Percentiles rank a stretch among this genome's conserved stretches.
Conservation (phyloP, 768 basidiomycete genomes). For the Rhodotorula paludigena region DNA sequence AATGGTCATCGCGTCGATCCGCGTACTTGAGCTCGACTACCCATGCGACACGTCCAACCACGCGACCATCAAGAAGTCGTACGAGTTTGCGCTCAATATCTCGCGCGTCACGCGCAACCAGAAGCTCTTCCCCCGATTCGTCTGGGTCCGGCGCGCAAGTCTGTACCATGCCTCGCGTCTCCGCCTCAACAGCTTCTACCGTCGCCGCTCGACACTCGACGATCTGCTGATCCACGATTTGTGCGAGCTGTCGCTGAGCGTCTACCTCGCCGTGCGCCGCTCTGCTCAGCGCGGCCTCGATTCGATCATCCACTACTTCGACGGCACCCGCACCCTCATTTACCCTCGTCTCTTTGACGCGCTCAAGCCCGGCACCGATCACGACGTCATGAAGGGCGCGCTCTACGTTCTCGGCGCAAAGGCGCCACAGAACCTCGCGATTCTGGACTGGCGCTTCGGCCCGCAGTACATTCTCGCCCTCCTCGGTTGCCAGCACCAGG, state of each 20-base stretch:
- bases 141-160: conserved; percentile 42
- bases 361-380: conserved; percentile 60
- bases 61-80: conserved; percentile 46
- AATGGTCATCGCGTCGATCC: conserved; percentile 64
- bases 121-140: conserved; percentile 64
- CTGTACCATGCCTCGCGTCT: conserved; percentile 41
- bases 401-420: conserved; percentile 49
- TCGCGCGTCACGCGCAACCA: conserved; percentile 49
- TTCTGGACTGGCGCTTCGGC: conserved; percentile 58
- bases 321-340: conserved; percentile 48
- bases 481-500: conserved; percentile 72
- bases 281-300: conserved; percentile 55
- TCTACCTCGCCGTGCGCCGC: conserved; percentile 45
- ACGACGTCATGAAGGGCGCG: conserved; percentile 84
- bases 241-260: conserved; percentile 49
- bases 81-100: conserved; percentile 30
- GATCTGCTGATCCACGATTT: conserved; percentile 49
- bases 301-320: conserved; percentile 52
- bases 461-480: conserved; percentile 59
- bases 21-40: conserved; percentile 59
- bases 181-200: conserved; percentile 46
- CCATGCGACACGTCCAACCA: conserved; percentile 38
- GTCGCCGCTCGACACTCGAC: conserved; percentile 48
- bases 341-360: conserved; percentile 48
- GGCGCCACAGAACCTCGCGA: conserved; percentile 40